A percentile compares a stretch with the other conserved stretches of the same genome.
These are phyloP conservation scores for Calocybe gangraenosa DNA, from an alignment of 768 basidiomycete genomes.

Conservation along the genomic window DNA sequence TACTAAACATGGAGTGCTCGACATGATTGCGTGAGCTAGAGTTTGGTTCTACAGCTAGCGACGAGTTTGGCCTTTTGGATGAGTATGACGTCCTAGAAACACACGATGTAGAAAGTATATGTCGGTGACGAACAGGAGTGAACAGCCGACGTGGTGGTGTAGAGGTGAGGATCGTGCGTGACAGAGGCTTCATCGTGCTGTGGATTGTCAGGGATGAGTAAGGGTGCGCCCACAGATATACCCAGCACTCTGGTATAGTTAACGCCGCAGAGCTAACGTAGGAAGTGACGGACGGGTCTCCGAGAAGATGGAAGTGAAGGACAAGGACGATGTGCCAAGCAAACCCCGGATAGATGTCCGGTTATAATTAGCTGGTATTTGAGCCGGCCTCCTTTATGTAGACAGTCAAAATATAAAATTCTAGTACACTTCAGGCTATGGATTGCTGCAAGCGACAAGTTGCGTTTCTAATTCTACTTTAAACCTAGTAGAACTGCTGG, in stretches of 20 bases:
- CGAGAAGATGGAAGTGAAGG: constrained; percentile 1
- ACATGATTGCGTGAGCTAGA: constrained; percentile 20
- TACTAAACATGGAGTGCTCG: constrained; percentile 21
- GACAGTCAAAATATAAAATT: too few relatives aligned
- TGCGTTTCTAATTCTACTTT: too few relatives aligned
- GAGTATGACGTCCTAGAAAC: constrained; percentile 5
- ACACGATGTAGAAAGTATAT: constrained; percentile 11
- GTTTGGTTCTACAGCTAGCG: constrained; percentile 27
- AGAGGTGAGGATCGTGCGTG: constrained; percentile 19
- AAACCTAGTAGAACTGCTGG: too few relatives aligned
- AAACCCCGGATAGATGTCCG: constrained; percentile 8
- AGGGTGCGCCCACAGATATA: background rate
- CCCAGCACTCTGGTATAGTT: constrained; percentile 5
- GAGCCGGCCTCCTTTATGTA: constrained; percentile 6
- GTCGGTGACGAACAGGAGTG: constrained; percentile 14
- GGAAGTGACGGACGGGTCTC: constrained; percentile 1
- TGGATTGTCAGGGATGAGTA: background rate
- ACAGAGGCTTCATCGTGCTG: constrained; percentile 26
- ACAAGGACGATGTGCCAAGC: constrained; percentile 1
- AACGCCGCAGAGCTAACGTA: constrained; percentile 21
- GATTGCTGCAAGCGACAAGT: too few relatives aligned
- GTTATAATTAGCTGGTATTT: too few relatives aligned
- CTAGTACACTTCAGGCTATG: too few relatives aligned
- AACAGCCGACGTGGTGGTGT: constrained; percentile 16
- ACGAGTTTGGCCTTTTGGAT: constrained; percentile 27